Evolutionary conservation across 2,329 filamentous ascomycete species (phyloP), one percentile per base, ranked within the genome.

Genomic region (Claviceps arundinis): DNA sequence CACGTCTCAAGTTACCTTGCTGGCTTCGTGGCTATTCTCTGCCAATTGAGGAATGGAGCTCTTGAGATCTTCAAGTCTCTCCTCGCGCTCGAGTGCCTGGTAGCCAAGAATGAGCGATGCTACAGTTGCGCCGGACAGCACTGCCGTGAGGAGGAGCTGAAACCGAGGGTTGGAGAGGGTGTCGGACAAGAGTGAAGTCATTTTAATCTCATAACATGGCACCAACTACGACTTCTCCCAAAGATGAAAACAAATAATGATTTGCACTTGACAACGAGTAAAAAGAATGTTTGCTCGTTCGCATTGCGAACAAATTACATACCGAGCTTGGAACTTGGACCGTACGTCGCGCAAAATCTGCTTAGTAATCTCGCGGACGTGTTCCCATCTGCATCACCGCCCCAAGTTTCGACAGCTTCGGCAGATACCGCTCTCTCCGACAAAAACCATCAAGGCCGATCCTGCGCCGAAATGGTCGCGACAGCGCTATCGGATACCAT

Each of bases 111-210:
- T 72, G 7, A 79, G 70, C n/a, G 73, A 73, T 2, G 80, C 80
- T 26, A 78, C 80, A 0, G 80, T 71, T 8, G 74, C 76, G 17
- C 80, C 81, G 0, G 81, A 84, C 14, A 80, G 68, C 22, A 87
- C 71, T 2, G 87, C 87, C 0, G 87, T 89, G 3, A 83, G 78
- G 17, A 81, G 77, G 38, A 93, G 71, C 64, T 89, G 87, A 43
- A 76, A 63, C 26, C 72, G 72, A 37, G 73, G 68, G 59, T 68
- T 74, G 41, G 69, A 66, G 42, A 73, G 61, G 5, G 70, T 66
- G 50, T 73, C 69, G 43, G 70, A 64, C 30, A 76, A 52, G 38
- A 74, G 67, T 34, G 72, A 73, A 43, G 71, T 60, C 73, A 73
- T 73, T 11, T 34, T 34, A 11, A 16, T 53, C 50, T 61, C 55